Evolutionary conservation across 192 early-diverging fungal genomes (phyloP).

Genomic region (Backusella westeae): DNA sequence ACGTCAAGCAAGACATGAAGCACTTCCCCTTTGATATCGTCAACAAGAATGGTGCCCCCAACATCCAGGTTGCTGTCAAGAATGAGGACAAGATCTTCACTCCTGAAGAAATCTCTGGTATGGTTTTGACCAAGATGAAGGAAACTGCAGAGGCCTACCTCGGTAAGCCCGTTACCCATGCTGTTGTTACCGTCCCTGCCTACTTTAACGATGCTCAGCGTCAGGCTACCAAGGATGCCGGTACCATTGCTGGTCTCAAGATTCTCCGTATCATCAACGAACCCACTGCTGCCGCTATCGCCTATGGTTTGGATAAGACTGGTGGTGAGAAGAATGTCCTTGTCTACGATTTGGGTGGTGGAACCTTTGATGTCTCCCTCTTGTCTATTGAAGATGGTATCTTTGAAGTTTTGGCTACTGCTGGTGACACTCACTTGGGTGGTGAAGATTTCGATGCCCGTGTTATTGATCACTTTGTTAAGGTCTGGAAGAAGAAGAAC

Average conservation of each 20-base stretch:
- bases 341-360: constrained; percentile 96
- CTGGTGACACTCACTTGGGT: constrained; percentile 98
- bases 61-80: constrained; percentile 79
- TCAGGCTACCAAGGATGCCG: constrained; percentile 91
- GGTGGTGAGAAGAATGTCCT: constrained; percentile 86
- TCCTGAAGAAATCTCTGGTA: constrained; percentile 95
- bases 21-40: constrained; percentile 87
- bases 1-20: constrained; percentile 90
- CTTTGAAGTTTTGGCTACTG: constrained; percentile 97
- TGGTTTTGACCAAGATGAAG: constrained; percentile 92
- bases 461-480: constrained; percentile 85
- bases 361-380: constrained; percentile 97
- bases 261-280: constrained; percentile 91
- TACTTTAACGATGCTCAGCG: constrained; percentile 94
- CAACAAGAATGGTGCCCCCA: constrained; percentile 72
- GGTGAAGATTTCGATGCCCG: constrained; percentile 99
- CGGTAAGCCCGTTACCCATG: constrained; percentile 75
- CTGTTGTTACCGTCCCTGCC: constrained; percentile 90
- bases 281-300: constrained; percentile 98
- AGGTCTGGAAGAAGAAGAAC: constrained; percentile 85
- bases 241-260: constrained; percentile 78
- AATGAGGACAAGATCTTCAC: constrained; percentile 77
- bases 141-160: constrained; percentile 85
- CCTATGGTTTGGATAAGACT: constrained; percentile 96
- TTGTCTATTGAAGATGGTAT: constrained; percentile 95